These are phyloP conservation scores for Amanita rubescens DNA, from an alignment of 768 basidiomycete species.

Conservation along the genomic window DNA sequence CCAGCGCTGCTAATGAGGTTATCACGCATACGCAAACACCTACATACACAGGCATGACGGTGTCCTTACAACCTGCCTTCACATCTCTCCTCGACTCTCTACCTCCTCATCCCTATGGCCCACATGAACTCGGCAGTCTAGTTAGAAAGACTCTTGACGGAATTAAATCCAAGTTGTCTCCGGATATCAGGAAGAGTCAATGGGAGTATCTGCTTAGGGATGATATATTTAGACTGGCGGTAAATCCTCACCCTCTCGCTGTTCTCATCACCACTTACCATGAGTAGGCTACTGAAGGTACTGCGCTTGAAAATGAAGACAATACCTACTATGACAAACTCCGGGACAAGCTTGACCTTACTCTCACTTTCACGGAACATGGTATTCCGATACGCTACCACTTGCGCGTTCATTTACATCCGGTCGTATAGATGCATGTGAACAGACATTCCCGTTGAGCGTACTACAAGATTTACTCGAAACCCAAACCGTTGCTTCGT, in stretches of 20 bases:
- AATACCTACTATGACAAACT: constrained; percentile 56
- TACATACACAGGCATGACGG: constrained; percentile 24
- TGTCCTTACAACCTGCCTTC: constrained; percentile 44
- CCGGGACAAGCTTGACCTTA: constrained; percentile 59
- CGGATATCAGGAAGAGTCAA: constrained; percentile 58
- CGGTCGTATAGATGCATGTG: constrained; percentile 57
- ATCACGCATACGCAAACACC: not conserved
- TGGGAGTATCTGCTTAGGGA: constrained; percentile 73
- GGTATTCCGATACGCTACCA: constrained; percentile 34
- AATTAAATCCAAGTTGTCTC: constrained; percentile 32
- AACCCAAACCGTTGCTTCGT: constrained; percentile 77
- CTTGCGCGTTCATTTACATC: not conserved
- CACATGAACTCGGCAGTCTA: constrained; percentile 38
- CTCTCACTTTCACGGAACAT: constrained; percentile 70
- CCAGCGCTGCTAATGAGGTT: not conserved
- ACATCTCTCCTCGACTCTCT: constrained; percentile 44
- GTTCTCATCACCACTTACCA: not conserved
- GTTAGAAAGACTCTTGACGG: constrained; percentile 40
- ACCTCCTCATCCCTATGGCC: constrained; percentile 42
- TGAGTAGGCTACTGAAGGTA: constrained; percentile 57
- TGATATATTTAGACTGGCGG: constrained; percentile 67
- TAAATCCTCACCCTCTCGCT: no score
- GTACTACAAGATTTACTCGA: constrained; percentile 80
- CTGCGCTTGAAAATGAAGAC: constrained; percentile 45
- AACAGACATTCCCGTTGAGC: constrained; percentile 62